Conservation (phyloP, 345 rosid genomes). For the Camelina laxa region DNA sequence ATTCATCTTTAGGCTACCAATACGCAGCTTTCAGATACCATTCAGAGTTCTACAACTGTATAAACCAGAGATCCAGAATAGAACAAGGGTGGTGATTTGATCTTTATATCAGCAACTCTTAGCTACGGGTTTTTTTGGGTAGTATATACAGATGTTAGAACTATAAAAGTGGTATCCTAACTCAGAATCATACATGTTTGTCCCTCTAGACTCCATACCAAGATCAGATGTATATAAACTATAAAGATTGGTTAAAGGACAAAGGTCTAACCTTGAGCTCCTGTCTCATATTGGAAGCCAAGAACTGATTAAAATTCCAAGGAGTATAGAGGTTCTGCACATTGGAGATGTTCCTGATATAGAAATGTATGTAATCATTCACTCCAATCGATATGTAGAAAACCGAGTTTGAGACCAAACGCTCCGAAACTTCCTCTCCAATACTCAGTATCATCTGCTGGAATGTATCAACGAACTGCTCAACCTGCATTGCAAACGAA, state of each 20-base stretch:
- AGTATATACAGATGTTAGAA: neutral
- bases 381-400: slow-evolving; percentile 79
- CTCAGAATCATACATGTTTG: slow-evolving; percentile 1
- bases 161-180: neutral
- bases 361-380: slow-evolving; percentile 94
- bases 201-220: neutral
- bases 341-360: slow-evolving; percentile 69
- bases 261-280: slow-evolving; percentile 65
- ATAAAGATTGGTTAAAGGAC: neutral
- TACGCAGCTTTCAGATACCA: slow-evolving; percentile 6
- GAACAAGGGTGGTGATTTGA: neutral
- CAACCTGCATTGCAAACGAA: slow-evolving; percentile 82
- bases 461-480: slow-evolving; percentile 79
- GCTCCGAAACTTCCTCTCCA: slow-evolving; percentile 63
- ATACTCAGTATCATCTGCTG: slow-evolving; percentile 69
- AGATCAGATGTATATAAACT: neutral
- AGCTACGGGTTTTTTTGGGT: neutral
- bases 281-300: slow-evolving; percentile 64
- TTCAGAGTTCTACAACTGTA: neutral
- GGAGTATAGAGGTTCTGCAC: slow-evolving; percentile 78
- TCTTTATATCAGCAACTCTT: neutral
- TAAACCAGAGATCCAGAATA: neutral
- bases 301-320: slow-evolving; percentile 84
- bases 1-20: neutral
- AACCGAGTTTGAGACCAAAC: slow-evolving; percentile 67